Evolutionary conservation across 2,329 filamentous ascomycete species (phyloP).

Genomic region (Aspergillus cejpii): DNA sequence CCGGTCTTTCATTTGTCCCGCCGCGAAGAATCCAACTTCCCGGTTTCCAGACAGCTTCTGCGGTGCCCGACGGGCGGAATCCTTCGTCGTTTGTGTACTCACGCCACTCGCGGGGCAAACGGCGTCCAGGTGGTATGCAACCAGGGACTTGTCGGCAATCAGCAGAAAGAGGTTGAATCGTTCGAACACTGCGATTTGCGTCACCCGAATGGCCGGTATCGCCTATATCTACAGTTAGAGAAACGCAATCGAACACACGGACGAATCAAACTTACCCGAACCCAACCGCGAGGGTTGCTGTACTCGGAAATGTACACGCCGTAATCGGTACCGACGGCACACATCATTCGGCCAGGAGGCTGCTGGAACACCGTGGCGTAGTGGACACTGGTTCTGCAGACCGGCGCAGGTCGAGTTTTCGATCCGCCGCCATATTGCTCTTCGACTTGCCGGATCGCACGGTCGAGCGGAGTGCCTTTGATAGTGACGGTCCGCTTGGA

Average conservation of each 20-base stretch:
- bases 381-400: constrained; percentile 82
- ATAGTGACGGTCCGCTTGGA: constrained; percentile 65
- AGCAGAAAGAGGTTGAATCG: constrained; percentile 91
- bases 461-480: constrained; percentile 81
- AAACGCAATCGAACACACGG: not conserved
- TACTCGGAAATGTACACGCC: constrained; percentile 87
- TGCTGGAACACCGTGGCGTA: constrained; percentile 84
- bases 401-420: constrained; percentile 62
- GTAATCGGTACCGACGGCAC: constrained; percentile 91
- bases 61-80: constrained; percentile 75
- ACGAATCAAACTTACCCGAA: constrained; percentile 56
- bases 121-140: constrained; percentile 88
- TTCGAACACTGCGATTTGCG: constrained; percentile 89
- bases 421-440: constrained; percentile 56
- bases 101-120: constrained; percentile 54
- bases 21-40: constrained; percentile 94
- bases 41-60: constrained; percentile 80
- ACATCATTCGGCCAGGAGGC: constrained; percentile 74
- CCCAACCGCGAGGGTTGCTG: constrained; percentile 85
- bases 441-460: constrained; percentile 85
- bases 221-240: constrained; percentile 47
- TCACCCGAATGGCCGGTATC: constrained; percentile 69
- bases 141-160: constrained; percentile 82
- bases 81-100: constrained; percentile 50
- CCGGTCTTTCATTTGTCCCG: constrained; percentile 93